phyloP scores from a whole-genome alignment of 2,329 filamentous ascomycete species.

The Davidsoniella virescens region DNA sequence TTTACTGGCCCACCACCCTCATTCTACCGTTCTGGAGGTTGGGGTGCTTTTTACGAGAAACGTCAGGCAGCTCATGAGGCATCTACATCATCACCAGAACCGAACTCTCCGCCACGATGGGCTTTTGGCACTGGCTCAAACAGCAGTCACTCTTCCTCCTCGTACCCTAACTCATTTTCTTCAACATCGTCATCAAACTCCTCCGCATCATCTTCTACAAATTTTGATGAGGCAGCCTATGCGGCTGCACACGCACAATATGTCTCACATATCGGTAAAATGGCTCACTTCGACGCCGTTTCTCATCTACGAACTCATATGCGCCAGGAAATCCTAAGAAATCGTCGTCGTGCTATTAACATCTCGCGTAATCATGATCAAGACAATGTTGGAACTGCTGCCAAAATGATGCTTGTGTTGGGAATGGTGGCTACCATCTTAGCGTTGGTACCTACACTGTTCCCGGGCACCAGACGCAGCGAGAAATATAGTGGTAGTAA shows the following conservation, averaged over 20 bases:
- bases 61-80: slow-evolving; percentile 35
- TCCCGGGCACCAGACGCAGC: not conserved
- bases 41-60: slow-evolving; percentile 49
- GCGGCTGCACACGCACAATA: too few species aligned
- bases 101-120: not conserved
- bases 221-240: too few species aligned
- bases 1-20: slow-evolving; percentile 79
- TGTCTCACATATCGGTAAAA: slow-evolving; percentile 26
- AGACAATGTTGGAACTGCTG: not conserved
- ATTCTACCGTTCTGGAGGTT: slow-evolving; percentile 72
- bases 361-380: not conserved
- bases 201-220: too few species aligned
- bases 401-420: slow-evolving; percentile 3
- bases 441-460: not conserved
- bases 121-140: too few species aligned
- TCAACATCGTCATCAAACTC: too few species aligned
- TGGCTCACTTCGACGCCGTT: slow-evolving; percentile 59
- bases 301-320: slow-evolving; percentile 61
- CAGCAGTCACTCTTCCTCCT: too few species aligned
- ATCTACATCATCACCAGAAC: slow-evolving; percentile 17
- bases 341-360: slow-evolving; percentile 5
- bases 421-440: not conserved
- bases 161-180: too few species aligned
- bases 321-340: slow-evolving; percentile 36
- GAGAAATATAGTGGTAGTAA: too few species aligned